Evolutionary conservation across 164 flowering plant genomes (phyloP), one percentile per base, ranked within the genome.

Genomic region (Hamamelis virginiana): DNA sequence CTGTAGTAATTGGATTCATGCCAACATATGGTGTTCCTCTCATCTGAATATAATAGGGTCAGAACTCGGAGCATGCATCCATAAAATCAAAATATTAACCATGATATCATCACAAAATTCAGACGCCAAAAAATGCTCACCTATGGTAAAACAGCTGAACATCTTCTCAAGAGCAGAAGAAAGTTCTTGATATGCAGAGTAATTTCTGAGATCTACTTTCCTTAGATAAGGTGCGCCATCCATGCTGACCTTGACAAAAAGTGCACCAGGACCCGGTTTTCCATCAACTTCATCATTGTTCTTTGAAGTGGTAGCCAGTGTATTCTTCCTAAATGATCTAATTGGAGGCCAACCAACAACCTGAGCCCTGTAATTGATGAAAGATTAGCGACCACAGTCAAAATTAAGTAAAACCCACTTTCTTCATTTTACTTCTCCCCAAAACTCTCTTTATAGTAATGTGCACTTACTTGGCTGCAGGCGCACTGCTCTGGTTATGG

Each of bases 311-410:
- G 91, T 86, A 16, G 91, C 91, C 84, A 94, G 66, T 18, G 96
- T 75, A 69, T 91, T 91, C 59, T 90, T 95, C 73, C 98, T 81
- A 70, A 79, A 91, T 52, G 98, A 87, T 78, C 94, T 82, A 0
- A 95, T 84, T 3, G 98, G 98, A 38, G 98, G 98, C 98, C 98
- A 94, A 75, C 98, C 98, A 61, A 94, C 93, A 52, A 94, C 96
- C 75, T 92, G 95, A 9, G 97, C 94, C 89, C 98, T 94, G 88
- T 62, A 62, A 80, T 26, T 23, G 46, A 67, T 65, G 50, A 65
- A 63, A 71, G 33, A 62, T 43, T 53, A 67, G 69, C 22, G 52
- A 72, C 33, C 74, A 44, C 4, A 22, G 28, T 52, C 12, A 62
- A 51, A 27, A 41, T n/a, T 33, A 26, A 72, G 13, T 19, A 67